Conservation (phyloP, 192 early-diverging fungal genomes). For the Mortierella claussenii region DNA sequence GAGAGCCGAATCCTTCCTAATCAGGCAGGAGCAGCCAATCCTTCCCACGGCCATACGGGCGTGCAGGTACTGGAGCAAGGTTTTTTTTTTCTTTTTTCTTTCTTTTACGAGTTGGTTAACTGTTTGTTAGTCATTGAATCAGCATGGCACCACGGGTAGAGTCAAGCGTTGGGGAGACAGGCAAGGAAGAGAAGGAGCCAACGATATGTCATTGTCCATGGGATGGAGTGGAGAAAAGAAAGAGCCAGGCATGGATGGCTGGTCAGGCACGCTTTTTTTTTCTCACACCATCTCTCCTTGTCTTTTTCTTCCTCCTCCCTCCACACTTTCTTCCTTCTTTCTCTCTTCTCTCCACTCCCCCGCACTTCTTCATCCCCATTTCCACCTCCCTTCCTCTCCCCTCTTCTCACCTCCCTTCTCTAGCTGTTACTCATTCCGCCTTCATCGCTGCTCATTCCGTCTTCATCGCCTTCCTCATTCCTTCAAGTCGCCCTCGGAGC, state of each 20-base stretch:
- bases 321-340: background rate
- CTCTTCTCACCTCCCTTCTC: background rate
- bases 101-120: too few relatives aligned
- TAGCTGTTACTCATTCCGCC: background rate
- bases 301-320: conserved; percentile 2
- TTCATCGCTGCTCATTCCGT: background rate
- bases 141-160: too few relatives aligned
- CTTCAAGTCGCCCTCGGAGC: background rate
- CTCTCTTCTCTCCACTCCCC: background rate
- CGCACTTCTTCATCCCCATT: background rate
- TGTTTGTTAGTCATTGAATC: background rate
- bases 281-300: conserved; percentile 11
- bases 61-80: background rate
- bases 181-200: background rate
- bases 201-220: background rate
- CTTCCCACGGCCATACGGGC: background rate
- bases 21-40: background rate
- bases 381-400: background rate
- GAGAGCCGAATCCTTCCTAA: background rate
- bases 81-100: background rate
- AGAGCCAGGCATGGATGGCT: too few relatives aligned
- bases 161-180: background rate
- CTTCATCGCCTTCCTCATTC: background rate
- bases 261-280: background rate
- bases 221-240: background rate